phyloP scores from a whole-genome alignment of 495 filamentous ascomycete species.

The Aspergillus sclerotiicarbonarius region DNA sequence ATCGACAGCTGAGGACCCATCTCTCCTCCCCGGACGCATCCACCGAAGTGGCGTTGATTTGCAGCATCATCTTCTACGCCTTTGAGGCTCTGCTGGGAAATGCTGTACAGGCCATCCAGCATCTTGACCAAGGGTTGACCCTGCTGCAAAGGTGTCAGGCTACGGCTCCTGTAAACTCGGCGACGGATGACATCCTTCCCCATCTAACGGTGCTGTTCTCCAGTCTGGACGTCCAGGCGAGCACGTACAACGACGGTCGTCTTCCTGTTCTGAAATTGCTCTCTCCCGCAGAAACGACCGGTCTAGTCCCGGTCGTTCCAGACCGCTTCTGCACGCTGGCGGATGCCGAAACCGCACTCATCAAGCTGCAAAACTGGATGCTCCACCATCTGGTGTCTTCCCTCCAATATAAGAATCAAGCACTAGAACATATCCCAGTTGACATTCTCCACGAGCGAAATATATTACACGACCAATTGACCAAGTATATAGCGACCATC shows the following conservation, averaged over 20 bases:
- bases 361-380: conserved; percentile 20
- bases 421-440: conserved; percentile 11
- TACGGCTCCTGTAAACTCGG: too few relatives aligned
- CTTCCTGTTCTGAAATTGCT: neutral
- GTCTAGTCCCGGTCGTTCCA: neutral
- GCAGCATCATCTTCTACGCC: conserved; percentile 31
- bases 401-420: conserved; percentile 5
- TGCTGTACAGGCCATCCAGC: conserved; percentile 22
- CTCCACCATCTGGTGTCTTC: conserved; percentile 16
- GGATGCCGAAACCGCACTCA: conserved; percentile 16
- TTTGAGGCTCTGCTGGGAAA: conserved; percentile 31
- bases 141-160: conserved; percentile 19
- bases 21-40: conserved; percentile 19
- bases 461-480: conserved; percentile 10
- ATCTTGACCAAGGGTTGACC: conserved; percentile 25
- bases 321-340: conserved; percentile 9
- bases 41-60: conserved; percentile 27
- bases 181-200: conserved; percentile 15
- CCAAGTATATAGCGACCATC: conserved; percentile 6
- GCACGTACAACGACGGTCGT: conserved; percentile 21
- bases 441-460: conserved; percentile 15
- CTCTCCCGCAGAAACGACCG: too few relatives aligned
- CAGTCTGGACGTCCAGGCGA: conserved; percentile 31
- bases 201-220: conserved; percentile 18
- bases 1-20: conserved; percentile 21